Percentiles rank a stretch among this genome's conserved stretches.
These are phyloP conservation scores for Aegilops speltoides DNA, from an alignment of 176 grass and related monocot genomes.

Conservation along the genomic window DNA sequence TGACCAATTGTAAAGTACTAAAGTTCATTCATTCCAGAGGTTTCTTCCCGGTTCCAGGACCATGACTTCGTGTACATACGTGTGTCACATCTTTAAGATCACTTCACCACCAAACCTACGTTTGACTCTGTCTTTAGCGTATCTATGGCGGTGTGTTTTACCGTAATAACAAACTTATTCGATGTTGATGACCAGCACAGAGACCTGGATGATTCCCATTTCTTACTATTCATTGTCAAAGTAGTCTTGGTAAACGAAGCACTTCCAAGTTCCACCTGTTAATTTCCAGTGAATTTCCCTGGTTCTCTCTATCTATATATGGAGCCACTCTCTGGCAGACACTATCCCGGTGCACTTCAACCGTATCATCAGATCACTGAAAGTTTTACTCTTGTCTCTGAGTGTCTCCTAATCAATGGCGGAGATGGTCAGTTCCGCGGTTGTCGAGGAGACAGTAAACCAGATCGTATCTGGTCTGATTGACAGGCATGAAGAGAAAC, in stretches of 20 bases:
- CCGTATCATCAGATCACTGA: too few relatives aligned
- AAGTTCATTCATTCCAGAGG: neutral
- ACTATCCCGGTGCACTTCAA: too few relatives aligned
- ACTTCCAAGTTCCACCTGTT: too few relatives aligned
- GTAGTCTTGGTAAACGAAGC: too few relatives aligned
- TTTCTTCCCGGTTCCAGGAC: neutral
- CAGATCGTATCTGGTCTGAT: neutral
- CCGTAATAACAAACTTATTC: too few relatives aligned
- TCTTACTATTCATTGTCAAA: neutral
- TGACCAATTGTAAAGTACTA: neutral
- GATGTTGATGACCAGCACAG: neutral
- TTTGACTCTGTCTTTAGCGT: neutral
- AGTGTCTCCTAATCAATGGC: neutral
- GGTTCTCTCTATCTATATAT: too few relatives aligned
- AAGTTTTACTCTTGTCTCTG: too few relatives aligned
- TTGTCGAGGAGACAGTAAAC: neutral
- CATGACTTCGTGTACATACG: neutral
- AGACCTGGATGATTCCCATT: neutral
- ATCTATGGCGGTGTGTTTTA: too few relatives aligned
- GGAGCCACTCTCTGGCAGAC: too few relatives aligned
- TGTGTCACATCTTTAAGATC: neutral
- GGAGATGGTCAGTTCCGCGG: neutral
- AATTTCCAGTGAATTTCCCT: too few relatives aligned
- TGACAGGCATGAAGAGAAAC: neutral
- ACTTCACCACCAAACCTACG: neutral